These are phyloP conservation scores for Populus hybrid DNA, from an alignment of 441 rosid genomes.

Conservation along the genomic window DNA sequence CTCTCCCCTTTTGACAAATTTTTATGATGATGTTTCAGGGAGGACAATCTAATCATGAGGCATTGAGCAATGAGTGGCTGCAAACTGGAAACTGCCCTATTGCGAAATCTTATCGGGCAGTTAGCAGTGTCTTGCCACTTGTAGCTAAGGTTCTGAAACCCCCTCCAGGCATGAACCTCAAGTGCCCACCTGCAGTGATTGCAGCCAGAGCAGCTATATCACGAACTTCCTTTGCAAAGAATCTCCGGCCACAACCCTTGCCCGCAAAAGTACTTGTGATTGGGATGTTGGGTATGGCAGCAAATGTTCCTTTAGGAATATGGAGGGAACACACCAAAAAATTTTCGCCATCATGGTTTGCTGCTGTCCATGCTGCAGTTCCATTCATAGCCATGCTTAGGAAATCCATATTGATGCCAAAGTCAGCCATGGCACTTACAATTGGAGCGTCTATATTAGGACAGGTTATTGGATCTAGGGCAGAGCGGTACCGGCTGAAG, in stretches of 20 bases:
- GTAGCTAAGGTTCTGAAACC: slow-evolving; percentile 64
- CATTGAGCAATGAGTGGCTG: slow-evolving; percentile 66
- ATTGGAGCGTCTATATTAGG: slow-evolving; percentile 77
- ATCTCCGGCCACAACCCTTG: slow-evolving; percentile 76
- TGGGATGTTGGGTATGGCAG: slow-evolving; percentile 85
- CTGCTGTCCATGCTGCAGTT: slow-evolving; percentile 81
- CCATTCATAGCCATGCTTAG: slow-evolving; percentile 86
- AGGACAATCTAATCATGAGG: slow-evolving; percentile 70
- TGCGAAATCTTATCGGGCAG: slow-evolving; percentile 75
- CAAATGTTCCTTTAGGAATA: slow-evolving; percentile 69
- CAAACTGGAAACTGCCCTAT: slow-evolving; percentile 80
- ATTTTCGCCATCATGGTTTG: slow-evolving; percentile 75
- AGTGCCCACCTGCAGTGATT: slow-evolving; percentile 75
- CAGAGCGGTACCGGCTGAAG: slow-evolving; percentile 68
- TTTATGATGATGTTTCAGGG: slow-evolving; percentile 40
- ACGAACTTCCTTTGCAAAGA: slow-evolving; percentile 63
- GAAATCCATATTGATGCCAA: slow-evolving; percentile 81
- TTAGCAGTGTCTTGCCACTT: slow-evolving; percentile 65
- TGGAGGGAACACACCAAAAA: slow-evolving; percentile 84
- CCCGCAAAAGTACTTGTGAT: slow-evolving; percentile 74
- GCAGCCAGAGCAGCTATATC: slow-evolving; percentile 86
- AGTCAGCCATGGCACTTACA: slow-evolving; percentile 83
- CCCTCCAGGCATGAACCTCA: slow-evolving; percentile 59
- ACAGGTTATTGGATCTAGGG: slow-evolving; percentile 85
- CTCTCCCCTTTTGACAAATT: slow-evolving; percentile 11